Evolutionary conservation across 2,329 filamentous ascomycete species (phyloP).

Genomic region (Fusarium dimerum): DNA sequence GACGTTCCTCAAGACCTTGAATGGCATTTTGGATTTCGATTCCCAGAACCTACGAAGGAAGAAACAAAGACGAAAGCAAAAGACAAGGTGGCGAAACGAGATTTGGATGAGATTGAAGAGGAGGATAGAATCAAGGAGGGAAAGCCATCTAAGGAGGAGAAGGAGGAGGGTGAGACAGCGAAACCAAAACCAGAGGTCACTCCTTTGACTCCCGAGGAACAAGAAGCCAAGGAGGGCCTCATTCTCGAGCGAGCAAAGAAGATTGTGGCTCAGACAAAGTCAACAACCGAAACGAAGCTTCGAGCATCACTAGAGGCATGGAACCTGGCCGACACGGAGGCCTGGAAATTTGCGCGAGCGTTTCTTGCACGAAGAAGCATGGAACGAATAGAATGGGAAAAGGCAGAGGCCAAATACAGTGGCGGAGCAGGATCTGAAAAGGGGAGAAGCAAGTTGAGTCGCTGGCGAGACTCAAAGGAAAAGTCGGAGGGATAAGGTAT

Average conservation of each 20-base stretch:
- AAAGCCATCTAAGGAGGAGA: not conserved
- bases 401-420: slow-evolving; percentile 65
- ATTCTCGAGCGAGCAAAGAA: slow-evolving; percentile 52
- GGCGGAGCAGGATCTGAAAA: slow-evolving; percentile 60
- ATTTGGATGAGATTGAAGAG: slow-evolving; percentile 2
- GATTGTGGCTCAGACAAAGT: slow-evolving; percentile 51
- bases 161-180: slow-evolving; percentile 6
- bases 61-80: slow-evolving; percentile 40
- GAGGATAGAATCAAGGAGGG: slow-evolving; percentile 32
- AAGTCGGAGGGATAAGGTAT: slow-evolving; percentile 1
- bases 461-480: slow-evolving; percentile 36
- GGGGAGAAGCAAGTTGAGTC: slow-evolving; percentile 37
- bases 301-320: slow-evolving; percentile 62
- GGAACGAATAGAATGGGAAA: slow-evolving; percentile 69
- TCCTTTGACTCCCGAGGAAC: slow-evolving; percentile 46
- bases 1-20: slow-evolving; percentile 70
- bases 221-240: slow-evolving; percentile 54
- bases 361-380: slow-evolving; percentile 63
- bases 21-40: slow-evolving; percentile 85
- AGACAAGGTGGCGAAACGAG: slow-evolving; percentile 1
- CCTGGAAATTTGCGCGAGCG: slow-evolving; percentile 73
- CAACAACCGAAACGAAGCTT: slow-evolving; percentile 46
- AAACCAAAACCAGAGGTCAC: slow-evolving; percentile 49
- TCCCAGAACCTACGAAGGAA: slow-evolving; percentile 56
- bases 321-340: slow-evolving; percentile 74